These are phyloP conservation scores for Thraustotheca clavata DNA, from an alignment of 352 stramenopile genomes.

Conservation along the genomic window DNA sequence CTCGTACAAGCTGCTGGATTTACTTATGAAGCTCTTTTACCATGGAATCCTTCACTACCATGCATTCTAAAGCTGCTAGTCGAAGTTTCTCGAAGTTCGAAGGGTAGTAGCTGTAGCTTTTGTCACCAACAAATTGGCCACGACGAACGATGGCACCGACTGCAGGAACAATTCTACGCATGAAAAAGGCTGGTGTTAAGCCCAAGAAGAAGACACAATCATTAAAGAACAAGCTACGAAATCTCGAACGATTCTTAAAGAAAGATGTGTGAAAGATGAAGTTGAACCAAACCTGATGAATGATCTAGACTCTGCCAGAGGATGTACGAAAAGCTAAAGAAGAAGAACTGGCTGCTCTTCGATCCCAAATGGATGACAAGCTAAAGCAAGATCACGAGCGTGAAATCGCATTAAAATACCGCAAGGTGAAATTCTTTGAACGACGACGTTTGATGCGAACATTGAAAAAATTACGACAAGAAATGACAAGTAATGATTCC, in stretches of 20 bases:
- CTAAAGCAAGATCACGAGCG: neutral
- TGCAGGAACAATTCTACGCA: slow-evolving; percentile 19
- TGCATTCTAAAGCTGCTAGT: neutral
- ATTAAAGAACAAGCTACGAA: slow-evolving; percentile 21
- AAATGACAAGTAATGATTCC: neutral
- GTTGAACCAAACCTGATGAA: neutral
- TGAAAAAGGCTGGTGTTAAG: slow-evolving; percentile 14
- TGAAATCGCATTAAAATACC: slow-evolving; percentile 19
- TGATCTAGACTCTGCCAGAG: slow-evolving; percentile 12
- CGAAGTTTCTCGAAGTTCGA: neutral
- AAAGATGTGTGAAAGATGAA: slow-evolving; percentile 5
- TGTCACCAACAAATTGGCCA: neutral
- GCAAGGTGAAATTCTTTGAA: slow-evolving; percentile 22
- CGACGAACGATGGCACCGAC: slow-evolving; percentile 7
- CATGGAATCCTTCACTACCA: neutral
- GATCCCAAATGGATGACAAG: slow-evolving; percentile 7
- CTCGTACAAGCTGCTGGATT: too few species aligned
- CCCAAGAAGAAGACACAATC: slow-evolving; percentile 21
- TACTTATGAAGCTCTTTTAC: too few species aligned
- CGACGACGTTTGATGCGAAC: slow-evolving; percentile 17
- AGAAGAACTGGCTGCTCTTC: slow-evolving; percentile 10
- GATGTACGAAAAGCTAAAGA: slow-evolving; percentile 10
- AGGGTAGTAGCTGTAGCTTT: neutral
- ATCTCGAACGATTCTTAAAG: slow-evolving; percentile 19
- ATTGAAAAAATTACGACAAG: slow-evolving; percentile 14